A percentile compares a stretch with the other conserved stretches of the same genome.
phyloP scores from a whole-genome alignment of 2,329 filamentous ascomycete species.

The Pyricularia sp. region DNA sequence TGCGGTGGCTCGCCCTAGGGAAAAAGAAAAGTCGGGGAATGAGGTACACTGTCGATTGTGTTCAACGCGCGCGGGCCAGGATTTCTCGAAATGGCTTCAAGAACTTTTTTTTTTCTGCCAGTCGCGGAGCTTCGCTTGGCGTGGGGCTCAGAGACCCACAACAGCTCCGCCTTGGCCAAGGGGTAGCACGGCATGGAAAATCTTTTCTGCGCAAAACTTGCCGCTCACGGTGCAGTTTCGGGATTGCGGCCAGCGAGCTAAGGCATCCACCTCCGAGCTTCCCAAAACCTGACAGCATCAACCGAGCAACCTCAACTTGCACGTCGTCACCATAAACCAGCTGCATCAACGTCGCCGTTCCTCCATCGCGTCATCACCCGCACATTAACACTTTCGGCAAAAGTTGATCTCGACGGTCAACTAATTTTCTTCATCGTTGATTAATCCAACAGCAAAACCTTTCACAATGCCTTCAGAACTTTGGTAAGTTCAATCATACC shows the following conservation, averaged over 20 bases:
- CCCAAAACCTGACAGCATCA: background rate
- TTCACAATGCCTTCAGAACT: slow-evolving; percentile 4
- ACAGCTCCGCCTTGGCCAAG: background rate
- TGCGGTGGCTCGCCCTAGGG: slow-evolving; percentile 50
- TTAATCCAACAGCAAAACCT: background rate
- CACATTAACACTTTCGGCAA: background rate
- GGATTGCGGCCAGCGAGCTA: slow-evolving; percentile 1
- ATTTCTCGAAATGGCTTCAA: background rate
- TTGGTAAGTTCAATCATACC: background rate
- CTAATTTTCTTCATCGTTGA: background rate
- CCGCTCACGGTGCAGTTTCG: background rate
- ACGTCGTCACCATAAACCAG: slow-evolving; percentile 1
- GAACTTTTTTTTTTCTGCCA: slow-evolving; percentile 4
- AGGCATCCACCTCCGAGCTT: background rate
- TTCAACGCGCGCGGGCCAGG: background rate
- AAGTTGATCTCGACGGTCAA: slow-evolving; percentile 4
- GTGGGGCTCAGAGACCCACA: background rate
- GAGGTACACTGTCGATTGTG: background rate
- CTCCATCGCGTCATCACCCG: background rate
- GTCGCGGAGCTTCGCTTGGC: background rate
- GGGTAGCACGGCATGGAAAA: background rate
- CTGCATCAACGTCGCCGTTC: background rate
- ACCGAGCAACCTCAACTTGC: background rate
- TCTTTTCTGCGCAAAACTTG: background rate
- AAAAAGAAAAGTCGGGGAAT: background rate